Conservation (phyloP, 2,329 filamentous ascomycete genomes). For the Colletotrichum magnum region DNA sequence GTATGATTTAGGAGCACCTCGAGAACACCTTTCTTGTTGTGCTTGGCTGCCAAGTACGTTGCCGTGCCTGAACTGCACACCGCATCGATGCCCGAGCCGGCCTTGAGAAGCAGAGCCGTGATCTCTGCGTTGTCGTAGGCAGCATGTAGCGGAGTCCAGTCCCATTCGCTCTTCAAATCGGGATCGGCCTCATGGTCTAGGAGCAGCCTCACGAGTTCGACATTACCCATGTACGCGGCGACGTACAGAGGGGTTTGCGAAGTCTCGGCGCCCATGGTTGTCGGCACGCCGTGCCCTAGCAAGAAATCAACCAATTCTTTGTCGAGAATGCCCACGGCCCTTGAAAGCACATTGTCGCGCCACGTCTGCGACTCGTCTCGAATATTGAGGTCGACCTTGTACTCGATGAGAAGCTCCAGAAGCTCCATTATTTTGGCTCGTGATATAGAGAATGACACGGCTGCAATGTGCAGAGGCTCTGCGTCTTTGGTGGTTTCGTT, state of each 20-base stretch:
- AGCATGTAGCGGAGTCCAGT: conserved; percentile 17
- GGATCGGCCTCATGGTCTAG: not conserved
- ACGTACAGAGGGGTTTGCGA: conserved; percentile 17
- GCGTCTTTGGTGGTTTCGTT: conserved; percentile 1
- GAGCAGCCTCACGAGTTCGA: conserved; percentile 1
- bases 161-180: not conserved
- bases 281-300: not conserved
- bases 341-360: conserved; percentile 10
- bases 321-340: not conserved
- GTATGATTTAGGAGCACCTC: conserved; percentile 34
- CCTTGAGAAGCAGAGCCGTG: conserved; percentile 8
- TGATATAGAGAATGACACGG: not conserved
- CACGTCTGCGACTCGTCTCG: not conserved
- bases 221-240: not conserved
- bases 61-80: conserved; percentile 24
- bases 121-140: conserved; percentile 14
- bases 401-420: conserved; percentile 31
- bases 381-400: not conserved
- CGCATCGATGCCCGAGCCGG: conserved; percentile 19
- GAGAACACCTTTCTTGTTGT: conserved; percentile 15
- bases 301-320: conserved; percentile 12
- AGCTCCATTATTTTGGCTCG: conserved; percentile 14
- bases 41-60: conserved; percentile 29
- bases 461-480: not conserved
- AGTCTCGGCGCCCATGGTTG: not conserved